Conservation (phyloP, 345 rosid genomes). For the Dimocarpus longan region DNA sequence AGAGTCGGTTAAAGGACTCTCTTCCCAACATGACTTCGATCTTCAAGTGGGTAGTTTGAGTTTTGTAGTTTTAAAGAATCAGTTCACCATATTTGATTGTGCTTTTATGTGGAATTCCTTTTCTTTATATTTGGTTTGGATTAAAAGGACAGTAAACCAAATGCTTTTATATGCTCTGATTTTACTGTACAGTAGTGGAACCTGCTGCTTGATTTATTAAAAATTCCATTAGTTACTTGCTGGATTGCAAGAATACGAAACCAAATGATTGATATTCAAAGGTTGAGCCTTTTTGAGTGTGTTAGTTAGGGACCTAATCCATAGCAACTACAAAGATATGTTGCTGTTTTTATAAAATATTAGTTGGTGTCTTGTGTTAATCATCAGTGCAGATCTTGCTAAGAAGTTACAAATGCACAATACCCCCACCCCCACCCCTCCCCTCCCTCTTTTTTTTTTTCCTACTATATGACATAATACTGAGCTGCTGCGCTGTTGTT, state of each 20-base stretch:
- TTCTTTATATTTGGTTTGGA: too few species aligned
- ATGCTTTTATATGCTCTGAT: background rate
- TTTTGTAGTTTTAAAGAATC: background rate
- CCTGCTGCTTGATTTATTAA: too few species aligned
- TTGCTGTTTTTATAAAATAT: background rate
- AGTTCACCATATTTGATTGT: background rate
- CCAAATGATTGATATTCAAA: background rate
- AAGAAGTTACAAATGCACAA: background rate
- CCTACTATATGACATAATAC: background rate
- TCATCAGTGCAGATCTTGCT: background rate
- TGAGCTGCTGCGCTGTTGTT: constrained; percentile 1
- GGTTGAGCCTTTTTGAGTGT: background rate
- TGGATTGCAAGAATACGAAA: background rate
- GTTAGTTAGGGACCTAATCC: constrained; percentile 1
- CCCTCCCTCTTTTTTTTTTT: background rate
- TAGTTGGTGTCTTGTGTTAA: background rate
- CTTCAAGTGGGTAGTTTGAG: constrained; percentile 55
- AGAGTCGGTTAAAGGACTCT: constrained; percentile 54
- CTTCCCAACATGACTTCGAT: constrained; percentile 70
- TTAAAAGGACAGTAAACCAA: background rate
- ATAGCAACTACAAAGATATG: background rate
- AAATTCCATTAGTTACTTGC: background rate
- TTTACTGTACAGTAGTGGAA: background rate
- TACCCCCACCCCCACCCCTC: too few species aligned
- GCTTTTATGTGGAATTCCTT: background rate